A percentile compares a stretch with the other conserved stretches of the same genome.
Evolutionary conservation across 208 protist genomes (phyloP).

Genomic region (Trypanosoma grayi): DNA sequence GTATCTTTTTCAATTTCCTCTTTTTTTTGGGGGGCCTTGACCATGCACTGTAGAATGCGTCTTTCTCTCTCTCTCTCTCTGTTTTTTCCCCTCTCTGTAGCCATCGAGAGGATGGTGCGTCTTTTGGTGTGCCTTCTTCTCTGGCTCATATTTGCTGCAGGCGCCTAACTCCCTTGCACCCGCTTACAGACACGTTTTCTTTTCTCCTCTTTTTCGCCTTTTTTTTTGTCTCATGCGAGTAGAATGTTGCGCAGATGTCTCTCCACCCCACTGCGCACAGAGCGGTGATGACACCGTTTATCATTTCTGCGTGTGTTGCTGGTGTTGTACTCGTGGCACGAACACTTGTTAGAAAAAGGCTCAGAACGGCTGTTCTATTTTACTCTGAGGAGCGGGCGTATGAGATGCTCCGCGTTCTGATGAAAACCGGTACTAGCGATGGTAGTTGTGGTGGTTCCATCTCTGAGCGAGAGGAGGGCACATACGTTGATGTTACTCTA

Average conservation of each 20-base stretch:
- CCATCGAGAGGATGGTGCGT: not conserved
- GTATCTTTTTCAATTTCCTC: no score
- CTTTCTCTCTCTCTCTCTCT: no score
- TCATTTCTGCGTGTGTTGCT: slow-evolving; percentile 15
- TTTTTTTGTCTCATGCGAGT: not conserved
- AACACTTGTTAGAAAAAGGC: slow-evolving; percentile 2
- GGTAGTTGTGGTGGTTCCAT: not conserved
- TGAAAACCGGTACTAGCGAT: not conserved
- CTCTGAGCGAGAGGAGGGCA: not conserved
- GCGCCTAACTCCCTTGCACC: no score
- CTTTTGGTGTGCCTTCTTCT: no score
- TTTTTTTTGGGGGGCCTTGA: no score
- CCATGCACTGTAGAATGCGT: no score
- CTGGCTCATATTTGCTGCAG: no score
- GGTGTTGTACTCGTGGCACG: slow-evolving; percentile 12
- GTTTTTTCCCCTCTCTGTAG: no score
- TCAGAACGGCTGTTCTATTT: slow-evolving; percentile 11
- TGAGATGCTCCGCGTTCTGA: slow-evolving; percentile 14
- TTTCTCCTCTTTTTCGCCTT: no score
- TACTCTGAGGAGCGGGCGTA: slow-evolving; percentile 16
- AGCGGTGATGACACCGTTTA: slow-evolving; percentile 7
- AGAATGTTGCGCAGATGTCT: not conserved
- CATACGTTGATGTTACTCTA: slow-evolving; percentile 5
- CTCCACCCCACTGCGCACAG: not conserved
- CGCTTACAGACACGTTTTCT: no score